Evolutionary conservation across 805 yeast species (phyloP).

Genomic region (Lipomyces yamadae): DNA sequence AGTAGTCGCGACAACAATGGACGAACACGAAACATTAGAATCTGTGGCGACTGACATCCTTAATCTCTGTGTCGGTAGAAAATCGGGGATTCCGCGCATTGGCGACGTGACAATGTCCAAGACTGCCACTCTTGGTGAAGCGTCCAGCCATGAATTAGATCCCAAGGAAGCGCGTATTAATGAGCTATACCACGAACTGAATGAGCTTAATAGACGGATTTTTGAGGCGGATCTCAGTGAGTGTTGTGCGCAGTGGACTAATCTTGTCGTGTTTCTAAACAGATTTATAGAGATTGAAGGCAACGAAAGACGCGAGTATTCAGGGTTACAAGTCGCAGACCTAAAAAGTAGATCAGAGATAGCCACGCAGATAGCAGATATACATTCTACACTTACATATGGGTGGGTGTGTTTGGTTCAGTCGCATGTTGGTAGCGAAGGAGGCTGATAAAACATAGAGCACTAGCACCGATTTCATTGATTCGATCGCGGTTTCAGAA

Average conservation of each 20-base stretch:
- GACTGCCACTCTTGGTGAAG: not conserved
- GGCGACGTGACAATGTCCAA: not conserved
- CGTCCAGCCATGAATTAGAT: not conserved
- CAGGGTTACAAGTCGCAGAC: not conserved
- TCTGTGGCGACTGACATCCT: not conserved
- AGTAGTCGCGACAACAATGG: not conserved
- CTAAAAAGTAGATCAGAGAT: not conserved
- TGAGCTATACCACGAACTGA: not conserved
- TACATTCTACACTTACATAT: slow-evolving; percentile 2
- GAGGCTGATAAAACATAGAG: not conserved
- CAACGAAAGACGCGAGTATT: slow-evolving; percentile 1
- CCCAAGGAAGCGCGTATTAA: not conserved
- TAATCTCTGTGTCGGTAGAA: not conserved
- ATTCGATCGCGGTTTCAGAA: not conserved
- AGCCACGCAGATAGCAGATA: not conserved
- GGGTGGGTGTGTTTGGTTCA: not conserved
- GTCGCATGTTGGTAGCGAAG: not conserved
- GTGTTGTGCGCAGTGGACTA: not conserved
- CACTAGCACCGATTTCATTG: not conserved
- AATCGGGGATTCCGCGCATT: not conserved
- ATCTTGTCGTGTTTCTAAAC: not conserved
- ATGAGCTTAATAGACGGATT: not conserved
- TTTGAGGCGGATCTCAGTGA: slow-evolving; percentile 1
- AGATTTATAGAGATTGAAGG: slow-evolving; percentile 1
- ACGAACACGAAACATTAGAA: not conserved